A percentile compares a stretch with the other conserved stretches of the same genome.
phyloP scores from a whole-genome alignment of 2,329 filamentous ascomycete species.

The Phialemoniopsis sp. region DNA sequence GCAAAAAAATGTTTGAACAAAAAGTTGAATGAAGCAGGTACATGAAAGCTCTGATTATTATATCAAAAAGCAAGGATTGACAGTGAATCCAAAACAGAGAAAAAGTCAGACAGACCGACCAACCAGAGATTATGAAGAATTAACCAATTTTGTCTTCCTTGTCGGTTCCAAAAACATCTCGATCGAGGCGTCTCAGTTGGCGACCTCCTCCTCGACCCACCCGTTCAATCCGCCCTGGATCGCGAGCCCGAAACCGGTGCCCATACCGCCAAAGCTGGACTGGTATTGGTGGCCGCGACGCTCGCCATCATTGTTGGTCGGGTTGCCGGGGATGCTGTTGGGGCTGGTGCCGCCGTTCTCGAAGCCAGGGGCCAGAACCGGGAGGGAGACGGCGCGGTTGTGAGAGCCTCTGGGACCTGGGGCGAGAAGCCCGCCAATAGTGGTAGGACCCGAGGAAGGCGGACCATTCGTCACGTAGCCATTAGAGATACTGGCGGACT shows the following conservation, averaged over 20 bases:
- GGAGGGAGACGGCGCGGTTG: conserved; percentile 85
- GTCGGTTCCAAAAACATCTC: conserved; percentile 7
- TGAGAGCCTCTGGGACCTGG: conserved; percentile 60
- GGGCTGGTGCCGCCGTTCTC: conserved; percentile 55
- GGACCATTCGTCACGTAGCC: conserved; percentile 47
- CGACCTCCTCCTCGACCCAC: conserved; percentile 65
- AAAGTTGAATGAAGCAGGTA: neutral
- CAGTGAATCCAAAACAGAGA: conserved; percentile 18
- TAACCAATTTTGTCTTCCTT: conserved; percentile 32
- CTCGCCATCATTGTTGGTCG: conserved; percentile 37
- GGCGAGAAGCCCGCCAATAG: conserved; percentile 72
- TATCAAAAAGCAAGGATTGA: conserved; percentile 15
- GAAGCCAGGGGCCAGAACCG: conserved; percentile 61
- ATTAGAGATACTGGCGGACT: conserved; percentile 63
- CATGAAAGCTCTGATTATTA: conserved; percentile 5
- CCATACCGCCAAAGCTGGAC: conserved; percentile 57
- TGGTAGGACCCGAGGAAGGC: conserved; percentile 52
- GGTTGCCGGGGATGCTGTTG: conserved; percentile 39
- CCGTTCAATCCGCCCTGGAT: conserved; percentile 62
- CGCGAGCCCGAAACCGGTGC: conserved; percentile 52
- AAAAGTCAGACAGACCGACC: conserved; percentile 19
- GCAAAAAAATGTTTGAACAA: neutral
- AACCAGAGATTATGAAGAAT: conserved; percentile 25
- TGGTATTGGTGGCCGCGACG: conserved; percentile 65
- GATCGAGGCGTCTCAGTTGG: conserved; percentile 38